A percentile compares a stretch with the other conserved stretches of the same genome.
Evolutionary conservation across 2,329 filamentous ascomycete genomes (phyloP).

Genomic region (Boeremia exigua): DNA sequence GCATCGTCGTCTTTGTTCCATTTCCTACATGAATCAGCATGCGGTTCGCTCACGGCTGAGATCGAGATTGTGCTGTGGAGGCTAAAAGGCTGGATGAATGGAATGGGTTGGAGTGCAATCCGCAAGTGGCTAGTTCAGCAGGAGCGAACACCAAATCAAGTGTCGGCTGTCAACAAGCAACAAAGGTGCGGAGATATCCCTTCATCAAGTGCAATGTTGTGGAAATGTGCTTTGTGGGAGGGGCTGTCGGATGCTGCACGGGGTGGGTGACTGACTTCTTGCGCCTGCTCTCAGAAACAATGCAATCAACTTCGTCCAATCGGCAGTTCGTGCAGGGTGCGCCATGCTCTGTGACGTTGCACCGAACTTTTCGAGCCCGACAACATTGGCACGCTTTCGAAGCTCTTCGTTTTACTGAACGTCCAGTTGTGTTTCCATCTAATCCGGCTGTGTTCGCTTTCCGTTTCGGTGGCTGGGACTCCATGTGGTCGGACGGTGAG

Average conservation of each 20-base stretch:
- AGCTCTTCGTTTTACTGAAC: conserved; percentile 80
- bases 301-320: conserved; percentile 78
- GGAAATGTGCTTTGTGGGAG: conserved; percentile 13
- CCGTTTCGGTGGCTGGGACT: conserved; percentile 58
- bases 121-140: conserved; percentile 29
- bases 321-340: conserved; percentile 88
- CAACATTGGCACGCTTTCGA: conserved; percentile 90
- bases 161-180: conserved; percentile 33
- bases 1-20: conserved; percentile 52
- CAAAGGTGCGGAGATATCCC: conserved; percentile 1
- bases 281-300: conserved; percentile 74
- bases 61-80: conserved; percentile 10
- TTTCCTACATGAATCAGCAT: conserved; percentile 46
- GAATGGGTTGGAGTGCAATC: conserved; percentile 24
- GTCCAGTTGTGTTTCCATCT: conserved; percentile 54
- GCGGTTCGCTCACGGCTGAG: conserved; percentile 14
- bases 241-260: conserved; percentile 33
- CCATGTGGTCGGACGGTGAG: conserved; percentile 43
- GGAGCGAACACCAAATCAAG: conserved; percentile 20
- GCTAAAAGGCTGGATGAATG: conserved; percentile 12
- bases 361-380: conserved; percentile 86
- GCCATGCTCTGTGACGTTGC: conserved; percentile 87
- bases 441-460: conserved; percentile 64
- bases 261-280: conserved; percentile 71
- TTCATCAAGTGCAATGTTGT: neutral